Percentiles rank a stretch among this genome's conserved stretches.
phyloP scores from a whole-genome alignment of 257 asterid genomes.

The Solanum virginianum region DNA sequence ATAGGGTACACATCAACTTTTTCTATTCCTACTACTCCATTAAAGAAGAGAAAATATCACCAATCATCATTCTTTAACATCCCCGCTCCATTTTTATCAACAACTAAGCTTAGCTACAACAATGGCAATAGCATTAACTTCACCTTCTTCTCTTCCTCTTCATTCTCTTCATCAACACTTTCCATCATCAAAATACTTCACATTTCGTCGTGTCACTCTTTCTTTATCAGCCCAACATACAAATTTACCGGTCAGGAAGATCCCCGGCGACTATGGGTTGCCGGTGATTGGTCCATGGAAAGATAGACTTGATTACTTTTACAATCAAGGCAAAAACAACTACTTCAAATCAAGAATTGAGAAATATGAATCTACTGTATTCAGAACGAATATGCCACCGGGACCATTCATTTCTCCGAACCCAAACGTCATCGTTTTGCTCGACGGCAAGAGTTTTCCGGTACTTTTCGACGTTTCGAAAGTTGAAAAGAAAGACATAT shows the following conservation, averaged over 20 bases:
- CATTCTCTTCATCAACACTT: neutral
- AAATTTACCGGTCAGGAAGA: constrained; percentile 12
- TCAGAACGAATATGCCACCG: constrained; percentile 63
- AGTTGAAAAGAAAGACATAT: constrained; percentile 17
- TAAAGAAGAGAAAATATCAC: no score
- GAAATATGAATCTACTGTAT: constrained; percentile 35
- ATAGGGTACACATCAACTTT: no score
- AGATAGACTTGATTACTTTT: constrained; percentile 39
- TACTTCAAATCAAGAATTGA: constrained; percentile 30
- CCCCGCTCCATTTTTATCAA: no score
- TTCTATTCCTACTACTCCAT: no score
- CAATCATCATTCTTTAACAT: no score
- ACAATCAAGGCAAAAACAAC: constrained; percentile 30
- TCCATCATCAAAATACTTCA: neutral
- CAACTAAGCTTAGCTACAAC: no score
- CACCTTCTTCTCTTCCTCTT: neutral
- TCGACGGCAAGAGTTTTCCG: constrained; percentile 14
- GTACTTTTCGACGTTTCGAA: constrained; percentile 15
- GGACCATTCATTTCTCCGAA: constrained; percentile 37
- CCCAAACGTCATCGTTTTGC: constrained; percentile 21
- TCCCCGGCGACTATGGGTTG: constrained; percentile 43
- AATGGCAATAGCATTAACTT: neutral
- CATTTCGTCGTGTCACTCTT: neutral
- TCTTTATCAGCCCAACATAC: neutral
- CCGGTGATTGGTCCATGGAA: constrained; percentile 34